phyloP scores from a whole-genome alignment of 2,329 filamentous ascomycete species.

The Nemania bipapillata region DNA sequence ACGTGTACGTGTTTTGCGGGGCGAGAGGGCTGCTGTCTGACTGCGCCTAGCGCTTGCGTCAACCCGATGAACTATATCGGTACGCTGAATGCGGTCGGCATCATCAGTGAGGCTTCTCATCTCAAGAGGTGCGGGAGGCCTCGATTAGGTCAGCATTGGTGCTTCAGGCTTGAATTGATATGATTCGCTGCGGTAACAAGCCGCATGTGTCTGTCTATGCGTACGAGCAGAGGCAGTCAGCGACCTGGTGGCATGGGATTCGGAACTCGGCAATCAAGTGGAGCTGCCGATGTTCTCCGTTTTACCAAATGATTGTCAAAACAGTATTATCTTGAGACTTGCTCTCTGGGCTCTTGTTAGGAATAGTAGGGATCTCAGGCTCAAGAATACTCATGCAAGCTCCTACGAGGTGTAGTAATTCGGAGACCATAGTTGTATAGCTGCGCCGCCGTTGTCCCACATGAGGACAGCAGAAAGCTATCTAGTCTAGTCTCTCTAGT shows the following conservation, averaged over 20 bases:
- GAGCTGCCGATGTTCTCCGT: too few species aligned
- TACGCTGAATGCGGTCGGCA: not conserved
- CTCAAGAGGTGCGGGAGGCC: slow-evolving; percentile 3
- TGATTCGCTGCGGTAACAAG: slow-evolving; percentile 3
- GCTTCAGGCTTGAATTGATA: not conserved
- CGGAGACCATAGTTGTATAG: not conserved
- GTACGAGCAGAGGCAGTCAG: not conserved
- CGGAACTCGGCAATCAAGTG: slow-evolving; percentile 29
- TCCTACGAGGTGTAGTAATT: not conserved
- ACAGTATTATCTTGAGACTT: slow-evolving; percentile 1
- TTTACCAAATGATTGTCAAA: too few species aligned
- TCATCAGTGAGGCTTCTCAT: slow-evolving; percentile 25
- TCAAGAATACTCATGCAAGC: not conserved
- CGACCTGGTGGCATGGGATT: not conserved
- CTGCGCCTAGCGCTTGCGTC: slow-evolving; percentile 33
- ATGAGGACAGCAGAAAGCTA: not conserved
- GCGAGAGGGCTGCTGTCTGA: not conserved
- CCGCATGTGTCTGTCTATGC: not conserved
- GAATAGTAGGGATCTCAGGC: not conserved
- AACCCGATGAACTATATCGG: not conserved
- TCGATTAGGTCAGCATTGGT: slow-evolving; percentile 5
- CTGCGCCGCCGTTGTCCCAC: not conserved
- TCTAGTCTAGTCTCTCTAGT: too few species aligned
- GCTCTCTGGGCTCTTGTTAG: not conserved
- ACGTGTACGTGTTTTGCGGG: not conserved